Conservation (phyloP, 805 yeast genomes). For the Candida glaebosa region DNA sequence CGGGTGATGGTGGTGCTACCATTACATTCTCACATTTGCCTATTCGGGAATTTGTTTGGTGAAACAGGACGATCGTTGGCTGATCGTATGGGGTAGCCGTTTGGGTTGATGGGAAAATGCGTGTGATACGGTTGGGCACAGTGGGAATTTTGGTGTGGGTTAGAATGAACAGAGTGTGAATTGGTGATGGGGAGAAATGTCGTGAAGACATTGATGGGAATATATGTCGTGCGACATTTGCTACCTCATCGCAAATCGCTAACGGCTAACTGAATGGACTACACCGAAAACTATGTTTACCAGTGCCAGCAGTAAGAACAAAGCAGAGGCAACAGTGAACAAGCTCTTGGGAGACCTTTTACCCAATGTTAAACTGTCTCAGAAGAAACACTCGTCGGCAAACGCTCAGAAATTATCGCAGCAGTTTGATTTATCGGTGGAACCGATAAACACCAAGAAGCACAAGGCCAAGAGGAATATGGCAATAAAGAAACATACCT, state of each 20-base stretch:
- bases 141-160: too few relatives aligned
- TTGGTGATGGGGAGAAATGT: too few relatives aligned
- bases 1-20: too few relatives aligned
- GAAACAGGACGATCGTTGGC: too few relatives aligned
- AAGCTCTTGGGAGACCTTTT: slow-evolving; percentile 21
- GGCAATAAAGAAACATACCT: slow-evolving; percentile 25
- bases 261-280: too few relatives aligned
- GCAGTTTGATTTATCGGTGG: slow-evolving; percentile 13
- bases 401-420: slow-evolving; percentile 18
- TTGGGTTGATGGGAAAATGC: too few relatives aligned
- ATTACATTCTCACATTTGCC: too few relatives aligned
- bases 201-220: background rate
- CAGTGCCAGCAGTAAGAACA: slow-evolving; percentile 16
- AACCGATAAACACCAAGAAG: slow-evolving; percentile 16
- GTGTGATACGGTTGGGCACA: too few relatives aligned
- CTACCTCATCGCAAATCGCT: slow-evolving; percentile 3
- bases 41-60: too few relatives aligned
- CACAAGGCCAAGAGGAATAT: slow-evolving; percentile 20
- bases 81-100: too few relatives aligned
- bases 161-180: too few relatives aligned
- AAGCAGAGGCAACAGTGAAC: slow-evolving; percentile 41
- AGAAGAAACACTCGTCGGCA: slow-evolving; percentile 6
- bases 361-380: slow-evolving; percentile 4
- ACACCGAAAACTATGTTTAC: slow-evolving; percentile 2
- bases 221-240: too few relatives aligned